A percentile compares a stretch with the other conserved stretches of the same genome.
Conservation (phyloP, 805 yeast species). For the Kodamaea sagamina region DNA sequence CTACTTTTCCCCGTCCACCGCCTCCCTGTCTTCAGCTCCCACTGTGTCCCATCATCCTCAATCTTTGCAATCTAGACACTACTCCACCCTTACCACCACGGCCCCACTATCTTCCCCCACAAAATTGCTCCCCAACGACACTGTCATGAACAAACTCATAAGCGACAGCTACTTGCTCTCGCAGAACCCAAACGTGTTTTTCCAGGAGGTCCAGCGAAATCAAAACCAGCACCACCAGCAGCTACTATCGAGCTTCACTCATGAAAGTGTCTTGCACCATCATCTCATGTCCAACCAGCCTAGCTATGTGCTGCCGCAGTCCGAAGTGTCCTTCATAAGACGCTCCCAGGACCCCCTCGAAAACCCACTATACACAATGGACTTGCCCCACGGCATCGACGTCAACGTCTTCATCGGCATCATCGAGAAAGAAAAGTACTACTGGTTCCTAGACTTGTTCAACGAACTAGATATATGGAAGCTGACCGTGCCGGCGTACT, state of each 20-base stretch:
- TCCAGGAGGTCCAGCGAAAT: neutral
- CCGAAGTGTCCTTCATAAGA: constrained; percentile 1
- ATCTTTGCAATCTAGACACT: neutral
- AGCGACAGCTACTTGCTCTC: constrained; percentile 4
- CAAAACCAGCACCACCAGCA: constrained; percentile 6
- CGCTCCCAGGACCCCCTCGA: constrained; percentile 1
- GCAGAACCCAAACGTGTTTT: neutral
- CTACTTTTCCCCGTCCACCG: neutral
- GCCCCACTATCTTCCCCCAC: neutral
- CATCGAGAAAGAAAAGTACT: constrained; percentile 36
- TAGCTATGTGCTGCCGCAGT: constrained; percentile 4
- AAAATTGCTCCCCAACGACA: constrained; percentile 3
- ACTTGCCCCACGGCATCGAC: constrained; percentile 19
- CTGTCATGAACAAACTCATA: constrained; percentile 2
- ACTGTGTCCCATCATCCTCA: neutral
- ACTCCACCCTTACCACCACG: neutral
- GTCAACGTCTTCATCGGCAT: constrained; percentile 23
- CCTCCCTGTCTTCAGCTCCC: neutral
- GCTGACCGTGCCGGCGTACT: constrained; percentile 34
- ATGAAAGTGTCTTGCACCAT: constrained; percentile 1
- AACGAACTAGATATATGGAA: constrained; percentile 43
- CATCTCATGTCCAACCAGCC: constrained; percentile 6
- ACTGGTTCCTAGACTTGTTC: constrained; percentile 43
- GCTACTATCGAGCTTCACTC: constrained; percentile 6
- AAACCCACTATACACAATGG: constrained; percentile 6